A percentile compares a stretch with the other conserved stretches of the same genome.
Evolutionary conservation across 179 eudicot species (phyloP).

Genomic region (Corrigiola litoralis): DNA sequence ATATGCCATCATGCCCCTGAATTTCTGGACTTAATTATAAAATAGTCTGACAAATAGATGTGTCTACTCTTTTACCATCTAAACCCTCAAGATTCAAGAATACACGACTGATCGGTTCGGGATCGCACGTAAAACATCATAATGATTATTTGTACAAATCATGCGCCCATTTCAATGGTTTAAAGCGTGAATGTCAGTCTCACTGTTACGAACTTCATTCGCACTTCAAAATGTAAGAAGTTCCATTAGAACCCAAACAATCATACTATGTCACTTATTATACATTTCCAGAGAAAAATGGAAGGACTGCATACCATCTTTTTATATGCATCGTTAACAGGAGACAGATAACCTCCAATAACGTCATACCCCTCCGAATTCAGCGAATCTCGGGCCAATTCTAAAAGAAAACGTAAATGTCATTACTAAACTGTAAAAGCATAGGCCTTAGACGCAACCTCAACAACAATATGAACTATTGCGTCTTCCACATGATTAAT

Average conservation of each 20-base stretch:
- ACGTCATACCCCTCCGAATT: conserved; percentile 64
- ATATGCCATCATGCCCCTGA: too few species aligned
- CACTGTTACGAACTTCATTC: too few species aligned
- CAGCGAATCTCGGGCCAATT: conserved; percentile 84
- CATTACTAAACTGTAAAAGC: conserved; percentile 5
- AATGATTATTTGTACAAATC: too few species aligned
- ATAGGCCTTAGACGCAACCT: neutral
- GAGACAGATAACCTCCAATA: conserved; percentile 96
- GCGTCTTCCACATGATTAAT: neutral
- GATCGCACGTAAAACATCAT: too few species aligned
- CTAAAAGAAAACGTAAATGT: conserved; percentile 32
- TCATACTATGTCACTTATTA: neutral
- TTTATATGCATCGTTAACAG: conserved; percentile 88
- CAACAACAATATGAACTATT: neutral
- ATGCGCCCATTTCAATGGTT: too few species aligned
- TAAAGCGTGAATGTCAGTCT: too few species aligned
- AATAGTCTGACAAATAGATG: too few species aligned
- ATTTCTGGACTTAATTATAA: too few species aligned
- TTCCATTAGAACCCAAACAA: neutral
- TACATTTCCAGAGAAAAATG: neutral
- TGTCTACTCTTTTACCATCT: too few species aligned
- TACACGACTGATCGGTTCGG: too few species aligned
- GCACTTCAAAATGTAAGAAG: neutral
- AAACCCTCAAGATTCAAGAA: too few species aligned
- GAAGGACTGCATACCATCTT: conserved; percentile 49